A percentile compares a stretch with the other conserved stretches of the same genome.
Conservation (phyloP, 371 early-diverging fungal species). For the Ordospora colligata region DNA sequence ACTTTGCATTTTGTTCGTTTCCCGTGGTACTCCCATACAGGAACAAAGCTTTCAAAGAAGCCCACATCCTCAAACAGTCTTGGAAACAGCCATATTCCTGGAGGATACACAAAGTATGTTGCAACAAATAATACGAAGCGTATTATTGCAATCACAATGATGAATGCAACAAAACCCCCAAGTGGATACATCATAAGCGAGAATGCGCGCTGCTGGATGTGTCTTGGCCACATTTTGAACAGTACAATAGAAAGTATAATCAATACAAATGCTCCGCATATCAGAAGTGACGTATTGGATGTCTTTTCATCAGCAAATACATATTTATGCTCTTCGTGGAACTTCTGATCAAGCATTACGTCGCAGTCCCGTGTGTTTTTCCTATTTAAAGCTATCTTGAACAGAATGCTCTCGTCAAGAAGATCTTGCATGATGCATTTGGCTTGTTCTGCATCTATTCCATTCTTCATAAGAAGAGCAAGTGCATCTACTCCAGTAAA, state of each 20-base stretch:
- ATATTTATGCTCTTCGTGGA: constrained; percentile 65
- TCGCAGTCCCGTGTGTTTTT: constrained; percentile 39
- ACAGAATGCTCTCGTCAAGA: constrained; percentile 44
- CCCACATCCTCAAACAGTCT: constrained; percentile 95
- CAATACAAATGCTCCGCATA: constrained; percentile 68
- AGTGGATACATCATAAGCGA: constrained; percentile 74
- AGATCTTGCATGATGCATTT: constrained; percentile 41
- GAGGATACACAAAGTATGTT: constrained; percentile 67
- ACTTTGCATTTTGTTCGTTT: constrained; percentile 20
- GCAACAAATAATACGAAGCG: constrained; percentile 76
- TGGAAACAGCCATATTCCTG: constrained; percentile 96
- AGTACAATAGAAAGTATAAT: constrained; percentile 77
- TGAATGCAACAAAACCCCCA: constrained; percentile 73
- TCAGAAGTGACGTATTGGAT: constrained; percentile 66
- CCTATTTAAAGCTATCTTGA: constrained; percentile 24
- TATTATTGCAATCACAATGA: constrained; percentile 76
- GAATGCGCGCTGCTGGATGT: constrained; percentile 67
- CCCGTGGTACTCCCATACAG: constrained; percentile 73
- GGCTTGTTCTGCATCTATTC: constrained; percentile 8
- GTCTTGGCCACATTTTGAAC: constrained; percentile 91
- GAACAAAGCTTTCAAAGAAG: constrained; percentile 86
- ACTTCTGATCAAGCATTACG: constrained; percentile 39
- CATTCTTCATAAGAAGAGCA: constrained; percentile 28
- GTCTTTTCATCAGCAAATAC: constrained; percentile 88
- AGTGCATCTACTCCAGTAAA: constrained; percentile 48